Percentiles rank a stretch among this genome's conserved stretches.
These are phyloP conservation scores for Trichoderma asperelloides DNA, from an alignment of 495 filamentous ascomycete genomes.

Conservation along the genomic window DNA sequence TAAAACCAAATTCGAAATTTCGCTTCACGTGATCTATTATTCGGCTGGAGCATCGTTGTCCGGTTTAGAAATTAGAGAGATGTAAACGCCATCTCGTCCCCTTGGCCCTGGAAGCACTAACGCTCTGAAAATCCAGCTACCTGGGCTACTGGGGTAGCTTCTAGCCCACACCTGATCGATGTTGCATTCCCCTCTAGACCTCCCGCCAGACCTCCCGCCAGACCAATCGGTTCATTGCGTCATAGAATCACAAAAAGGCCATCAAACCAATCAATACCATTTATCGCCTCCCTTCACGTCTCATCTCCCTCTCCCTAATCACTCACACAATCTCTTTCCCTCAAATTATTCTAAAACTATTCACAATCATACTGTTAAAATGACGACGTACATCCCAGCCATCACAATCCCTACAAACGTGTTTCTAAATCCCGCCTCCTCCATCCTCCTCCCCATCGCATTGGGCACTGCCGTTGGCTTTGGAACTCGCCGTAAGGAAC, in stretches of 20 bases:
- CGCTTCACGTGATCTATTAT: too few relatives aligned
- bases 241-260: not conserved
- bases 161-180: not conserved
- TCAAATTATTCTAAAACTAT: not conserved
- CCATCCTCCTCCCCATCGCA: constrained; percentile 59
- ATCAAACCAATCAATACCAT: not conserved
- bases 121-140: too few relatives aligned
- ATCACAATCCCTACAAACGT: constrained; percentile 56
- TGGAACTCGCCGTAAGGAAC: constrained; percentile 42
- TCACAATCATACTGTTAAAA: constrained; percentile 21
- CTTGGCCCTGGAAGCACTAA: too few relatives aligned
- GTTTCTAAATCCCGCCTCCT: constrained; percentile 56
- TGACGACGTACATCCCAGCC: constrained; percentile 58
- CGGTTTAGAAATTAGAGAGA: too few relatives aligned
- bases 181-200: not conserved
- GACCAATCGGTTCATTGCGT: constrained; percentile 1
- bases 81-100: too few relatives aligned
- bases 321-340: not conserved
- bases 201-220: not conserved
- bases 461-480: constrained; percentile 58
- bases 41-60: too few relatives aligned
- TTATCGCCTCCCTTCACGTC: not conserved
- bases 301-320: not conserved
- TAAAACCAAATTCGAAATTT: too few relatives aligned
- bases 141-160: not conserved